A percentile compares a stretch with the other conserved stretches of the same genome.
Conservation (phyloP, 805 yeast genomes). For the Kockiozyma suomiensis region DNA sequence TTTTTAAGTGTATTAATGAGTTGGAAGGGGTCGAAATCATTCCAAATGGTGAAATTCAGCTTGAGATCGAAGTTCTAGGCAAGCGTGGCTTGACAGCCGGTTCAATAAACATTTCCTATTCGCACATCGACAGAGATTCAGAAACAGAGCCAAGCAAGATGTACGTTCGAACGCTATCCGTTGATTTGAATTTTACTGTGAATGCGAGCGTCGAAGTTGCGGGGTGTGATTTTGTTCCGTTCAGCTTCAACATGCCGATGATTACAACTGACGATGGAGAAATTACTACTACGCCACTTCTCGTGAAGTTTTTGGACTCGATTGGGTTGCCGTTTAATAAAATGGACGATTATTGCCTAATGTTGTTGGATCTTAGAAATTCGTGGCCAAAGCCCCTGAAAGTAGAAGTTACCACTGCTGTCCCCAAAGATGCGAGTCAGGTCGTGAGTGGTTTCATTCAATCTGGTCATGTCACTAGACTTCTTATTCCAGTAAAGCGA, state of each 20-base stretch:
- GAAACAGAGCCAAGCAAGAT: slow-evolving; percentile 36
- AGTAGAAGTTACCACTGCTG: slow-evolving; percentile 36
- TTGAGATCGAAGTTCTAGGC: slow-evolving; percentile 65
- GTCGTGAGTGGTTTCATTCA: slow-evolving; percentile 41
- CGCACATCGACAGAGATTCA: slow-evolving; percentile 41
- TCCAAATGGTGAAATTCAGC: slow-evolving; percentile 48
- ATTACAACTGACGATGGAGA: not conserved
- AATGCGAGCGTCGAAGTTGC: slow-evolving; percentile 73
- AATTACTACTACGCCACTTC: slow-evolving; percentile 16
- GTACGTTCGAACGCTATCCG: slow-evolving; percentile 58
- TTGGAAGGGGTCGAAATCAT: slow-evolving; percentile 36
- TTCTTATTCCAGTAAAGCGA: slow-evolving; percentile 71
- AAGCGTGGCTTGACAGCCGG: slow-evolving; percentile 73
- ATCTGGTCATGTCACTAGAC: slow-evolving; percentile 55
- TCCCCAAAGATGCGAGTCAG: not conserved
- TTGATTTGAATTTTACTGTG: slow-evolving; percentile 72
- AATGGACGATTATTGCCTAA: slow-evolving; percentile 59
- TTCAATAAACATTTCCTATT: slow-evolving; percentile 66
- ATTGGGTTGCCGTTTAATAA: slow-evolving; percentile 37
- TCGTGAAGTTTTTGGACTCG: slow-evolving; percentile 19
- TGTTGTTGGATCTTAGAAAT: slow-evolving; percentile 77
- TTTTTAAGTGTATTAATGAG: slow-evolving; percentile 52
- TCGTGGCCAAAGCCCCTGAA: slow-evolving; percentile 63
- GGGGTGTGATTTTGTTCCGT: slow-evolving; percentile 69
- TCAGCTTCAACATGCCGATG: slow-evolving; percentile 27